phyloP scores from a whole-genome alignment of 805 yeast species.

The Lachancea quebecensis region DNA sequence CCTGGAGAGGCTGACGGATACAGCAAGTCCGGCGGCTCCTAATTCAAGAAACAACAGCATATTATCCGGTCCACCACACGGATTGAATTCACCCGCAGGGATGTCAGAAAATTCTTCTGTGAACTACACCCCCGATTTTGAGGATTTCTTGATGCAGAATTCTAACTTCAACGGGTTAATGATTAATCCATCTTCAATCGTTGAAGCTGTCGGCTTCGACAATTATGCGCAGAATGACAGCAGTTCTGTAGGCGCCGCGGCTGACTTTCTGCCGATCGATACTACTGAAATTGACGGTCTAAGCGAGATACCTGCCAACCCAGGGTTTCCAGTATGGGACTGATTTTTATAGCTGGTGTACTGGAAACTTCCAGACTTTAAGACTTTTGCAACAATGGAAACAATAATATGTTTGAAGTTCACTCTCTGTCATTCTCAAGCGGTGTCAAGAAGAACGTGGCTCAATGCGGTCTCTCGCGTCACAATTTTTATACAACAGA shows the following conservation, averaged over 20 bases:
- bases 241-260: conserved; percentile 14
- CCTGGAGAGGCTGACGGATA: neutral
- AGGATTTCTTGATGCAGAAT: conserved; percentile 30
- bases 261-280: conserved; percentile 25
- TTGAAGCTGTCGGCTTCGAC: conserved; percentile 29
- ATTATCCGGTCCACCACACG: neutral
- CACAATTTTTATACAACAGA: no score
- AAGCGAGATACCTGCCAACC: conserved; percentile 12
- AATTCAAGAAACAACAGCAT: neutral
- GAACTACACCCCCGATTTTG: conserved; percentile 28
- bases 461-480: no score
- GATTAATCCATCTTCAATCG: conserved; percentile 27
- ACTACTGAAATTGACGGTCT: conserved; percentile 27
- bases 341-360: conserved; percentile 1
- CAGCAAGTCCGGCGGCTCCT: neutral
- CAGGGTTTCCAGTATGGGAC: conserved; percentile 29
- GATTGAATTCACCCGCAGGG: conserved; percentile 13
- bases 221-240: conserved; percentile 12
- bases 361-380: no score
- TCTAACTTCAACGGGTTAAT: conserved; percentile 28
- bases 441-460: no score
- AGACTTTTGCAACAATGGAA: no score
- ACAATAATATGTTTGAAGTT: no score
- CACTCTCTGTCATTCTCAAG: no score
- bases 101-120: conserved; percentile 17